These are phyloP conservation scores for Closterium sp. DNA, from an alignment of 139 green algal genomes.

Conservation along the genomic window DNA sequence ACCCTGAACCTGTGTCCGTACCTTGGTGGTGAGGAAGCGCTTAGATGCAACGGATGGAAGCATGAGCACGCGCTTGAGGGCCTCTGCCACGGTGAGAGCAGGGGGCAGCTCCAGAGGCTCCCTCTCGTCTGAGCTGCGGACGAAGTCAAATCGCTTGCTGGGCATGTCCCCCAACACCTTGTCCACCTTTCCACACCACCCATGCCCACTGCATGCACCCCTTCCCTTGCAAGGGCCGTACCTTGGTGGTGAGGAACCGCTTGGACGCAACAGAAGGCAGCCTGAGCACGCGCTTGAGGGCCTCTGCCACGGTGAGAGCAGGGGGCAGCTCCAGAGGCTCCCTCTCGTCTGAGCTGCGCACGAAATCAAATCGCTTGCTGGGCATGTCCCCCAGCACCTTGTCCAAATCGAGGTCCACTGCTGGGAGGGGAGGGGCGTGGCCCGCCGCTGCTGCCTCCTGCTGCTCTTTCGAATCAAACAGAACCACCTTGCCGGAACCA, in stretches of 20 bases:
- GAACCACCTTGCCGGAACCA: slow-evolving; percentile 80
- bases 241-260: slow-evolving; percentile 98
- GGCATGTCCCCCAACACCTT: slow-evolving; percentile 95
- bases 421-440: slow-evolving; percentile 56
- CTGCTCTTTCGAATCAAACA: slow-evolving; percentile 68
- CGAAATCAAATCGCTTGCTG: slow-evolving; percentile 90
- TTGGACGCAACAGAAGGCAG: slow-evolving; percentile 93
- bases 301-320: slow-evolving; percentile 48
- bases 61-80: slow-evolving; percentile 80
- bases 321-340: slow-evolving; percentile 63
- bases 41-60: slow-evolving; percentile 78
- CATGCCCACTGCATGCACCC: too few relatives aligned
- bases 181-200: background rate
- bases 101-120: slow-evolving; percentile 63
- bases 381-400: slow-evolving; percentile 97
- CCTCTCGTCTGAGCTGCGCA: background rate
- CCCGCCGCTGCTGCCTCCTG: slow-evolving; percentile 24
- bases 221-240: too few relatives aligned
- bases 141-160: slow-evolving; percentile 88
- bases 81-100: slow-evolving; percentile 49
- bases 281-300: slow-evolving; percentile 80
- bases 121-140: background rate
- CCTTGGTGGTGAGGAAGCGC: background rate
- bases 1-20: too few relatives aligned
- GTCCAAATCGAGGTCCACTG: slow-evolving; percentile 95